Base-by-base conservation (phyloP, 257 asterid genomes). In the Thymus mandschuricus region DNA sequence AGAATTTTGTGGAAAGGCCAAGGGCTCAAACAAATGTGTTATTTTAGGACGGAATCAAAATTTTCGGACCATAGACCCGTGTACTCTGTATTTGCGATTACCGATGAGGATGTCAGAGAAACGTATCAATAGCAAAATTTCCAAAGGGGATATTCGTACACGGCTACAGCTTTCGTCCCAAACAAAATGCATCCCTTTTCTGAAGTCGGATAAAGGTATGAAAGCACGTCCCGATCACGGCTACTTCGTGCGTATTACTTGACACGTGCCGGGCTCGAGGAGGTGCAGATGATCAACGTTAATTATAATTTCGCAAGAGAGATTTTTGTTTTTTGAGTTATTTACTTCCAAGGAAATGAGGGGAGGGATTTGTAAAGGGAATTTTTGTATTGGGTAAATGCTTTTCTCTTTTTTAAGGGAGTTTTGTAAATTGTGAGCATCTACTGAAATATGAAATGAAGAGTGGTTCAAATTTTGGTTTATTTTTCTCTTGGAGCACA, bases 31-130 rank as follows among this genome's bases (percentile, higher is more conserved):
- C 98, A 92, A 68, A 28, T 82, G 71, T 85, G 78, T 40, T 92
- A 92, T 51, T 85, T 35, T 28, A 84, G 96, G 50, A 88, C 92
- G 0, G 97, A 92, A 68, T 92, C 92, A 41, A 82, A 78, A 64
- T 92, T 92, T 78, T 92, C 96, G 0, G 96, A 91, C 79, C 97
- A 92, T 75, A 84, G 98, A 67, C 96, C 98, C 3, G 98, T 92
- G 2, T 87, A 80, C 67, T 83, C 96, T 28, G 82, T 87, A 21
- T 92, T 92, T 79, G 72, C 81, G 41, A 51, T 72, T 31, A 69
- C 81, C 1, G 52, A 60, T 27, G 51, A 15, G 45, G 7, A 3
- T 2, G 46, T 1, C 0, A 65, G 62, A 1, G 68, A 69, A 41
- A 57, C 60, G 52, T 15, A 49, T 68, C 77, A 75, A 73, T 78